These are phyloP conservation scores for Fusarium temperatum DNA, from an alignment of 2,329 filamentous ascomycete species.

Conservation along the genomic window DNA sequence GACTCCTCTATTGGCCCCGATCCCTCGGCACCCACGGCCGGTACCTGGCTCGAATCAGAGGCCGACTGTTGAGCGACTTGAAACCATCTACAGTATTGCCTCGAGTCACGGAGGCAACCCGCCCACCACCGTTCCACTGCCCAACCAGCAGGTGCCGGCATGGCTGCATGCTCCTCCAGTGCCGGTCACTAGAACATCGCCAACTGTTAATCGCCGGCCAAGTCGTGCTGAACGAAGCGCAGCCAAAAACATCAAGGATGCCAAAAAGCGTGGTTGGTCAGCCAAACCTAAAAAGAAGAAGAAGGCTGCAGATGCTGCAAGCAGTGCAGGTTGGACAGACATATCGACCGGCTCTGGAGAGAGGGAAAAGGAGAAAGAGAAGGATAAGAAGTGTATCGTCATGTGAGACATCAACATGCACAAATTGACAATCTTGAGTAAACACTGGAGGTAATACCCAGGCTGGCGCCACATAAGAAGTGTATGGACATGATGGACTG, in stretches of 20 bases:
- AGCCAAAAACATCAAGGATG: slow-evolving; percentile 69
- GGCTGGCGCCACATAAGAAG: not conserved
- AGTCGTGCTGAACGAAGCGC: slow-evolving; percentile 69
- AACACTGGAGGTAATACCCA: slow-evolving; percentile 14
- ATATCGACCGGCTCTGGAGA: slow-evolving; percentile 48
- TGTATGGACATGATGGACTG: slow-evolving; percentile 10
- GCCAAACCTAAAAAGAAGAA: slow-evolving; percentile 53
- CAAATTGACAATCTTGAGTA: not conserved
- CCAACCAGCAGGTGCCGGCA: slow-evolving; percentile 39
- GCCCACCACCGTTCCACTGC: slow-evolving; percentile 5
- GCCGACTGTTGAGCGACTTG: slow-evolving; percentile 62
- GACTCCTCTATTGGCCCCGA: slow-evolving; percentile 61
- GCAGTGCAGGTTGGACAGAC: slow-evolving; percentile 64
- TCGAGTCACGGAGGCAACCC: slow-evolving; percentile 31
- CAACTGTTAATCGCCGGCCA: slow-evolving; percentile 56
- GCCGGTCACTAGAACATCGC: slow-evolving; percentile 49
- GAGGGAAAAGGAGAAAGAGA: slow-evolving; percentile 50
- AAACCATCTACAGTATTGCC: slow-evolving; percentile 61
- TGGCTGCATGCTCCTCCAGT: slow-evolving; percentile 51
- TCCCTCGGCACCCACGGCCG: slow-evolving; percentile 61
- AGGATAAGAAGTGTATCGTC: slow-evolving; percentile 61
- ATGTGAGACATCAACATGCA: slow-evolving; percentile 53
- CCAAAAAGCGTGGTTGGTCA: slow-evolving; percentile 66
- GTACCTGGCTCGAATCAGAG: slow-evolving; percentile 45
- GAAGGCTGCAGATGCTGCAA: slow-evolving; percentile 53